Conservation (phyloP, 768 basidiomycete species). For the Rhodotorula graminis region DNA sequence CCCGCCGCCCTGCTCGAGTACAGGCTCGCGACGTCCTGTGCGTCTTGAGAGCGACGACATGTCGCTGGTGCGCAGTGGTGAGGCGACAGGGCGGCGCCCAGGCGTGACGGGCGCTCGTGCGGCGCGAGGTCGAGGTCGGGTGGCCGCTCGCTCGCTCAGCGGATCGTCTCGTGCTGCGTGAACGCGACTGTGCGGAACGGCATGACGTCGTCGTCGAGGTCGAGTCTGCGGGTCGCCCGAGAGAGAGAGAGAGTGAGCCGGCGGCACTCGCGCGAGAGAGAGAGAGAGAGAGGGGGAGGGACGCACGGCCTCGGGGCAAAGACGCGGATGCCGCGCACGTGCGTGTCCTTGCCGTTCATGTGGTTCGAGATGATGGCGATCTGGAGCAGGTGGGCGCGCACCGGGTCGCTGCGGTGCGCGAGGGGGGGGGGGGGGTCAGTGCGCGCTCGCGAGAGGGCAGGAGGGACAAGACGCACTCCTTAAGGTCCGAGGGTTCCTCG, state of each 20-base stretch:
- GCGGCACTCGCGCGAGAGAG: not conserved
- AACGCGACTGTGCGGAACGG: conserved; percentile 62
- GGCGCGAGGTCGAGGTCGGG: no score
- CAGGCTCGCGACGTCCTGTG: no score
- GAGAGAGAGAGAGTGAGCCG: no score
- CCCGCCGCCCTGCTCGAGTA: no score
- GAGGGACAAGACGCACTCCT: conserved; percentile 56
- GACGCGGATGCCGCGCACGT: conserved; percentile 84
- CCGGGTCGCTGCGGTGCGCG: conserved; percentile 62
- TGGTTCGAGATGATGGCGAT: conserved; percentile 87
- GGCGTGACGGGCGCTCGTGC: no score
- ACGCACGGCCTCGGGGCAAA: conserved; percentile 76
- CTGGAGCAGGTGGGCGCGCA: conserved; percentile 84
- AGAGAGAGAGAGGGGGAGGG: conserved; percentile 48
- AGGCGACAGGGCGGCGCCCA: no score
- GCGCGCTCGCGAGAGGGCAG: not conserved
- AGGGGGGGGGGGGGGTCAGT: not conserved
- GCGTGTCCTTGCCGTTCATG: conserved; percentile 98
- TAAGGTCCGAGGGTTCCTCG: conserved; percentile 66
- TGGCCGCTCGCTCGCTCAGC: conserved; percentile 54
- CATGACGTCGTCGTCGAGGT: conserved; percentile 64
- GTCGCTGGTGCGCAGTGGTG: no score
- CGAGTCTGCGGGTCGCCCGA: conserved; percentile 29
- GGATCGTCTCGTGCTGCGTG: conserved; percentile 73
- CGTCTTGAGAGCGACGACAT: no score